Evolutionary conservation across 2,329 filamentous ascomycete genomes (phyloP).

Genomic region (Rutstroemia sp.): DNA sequence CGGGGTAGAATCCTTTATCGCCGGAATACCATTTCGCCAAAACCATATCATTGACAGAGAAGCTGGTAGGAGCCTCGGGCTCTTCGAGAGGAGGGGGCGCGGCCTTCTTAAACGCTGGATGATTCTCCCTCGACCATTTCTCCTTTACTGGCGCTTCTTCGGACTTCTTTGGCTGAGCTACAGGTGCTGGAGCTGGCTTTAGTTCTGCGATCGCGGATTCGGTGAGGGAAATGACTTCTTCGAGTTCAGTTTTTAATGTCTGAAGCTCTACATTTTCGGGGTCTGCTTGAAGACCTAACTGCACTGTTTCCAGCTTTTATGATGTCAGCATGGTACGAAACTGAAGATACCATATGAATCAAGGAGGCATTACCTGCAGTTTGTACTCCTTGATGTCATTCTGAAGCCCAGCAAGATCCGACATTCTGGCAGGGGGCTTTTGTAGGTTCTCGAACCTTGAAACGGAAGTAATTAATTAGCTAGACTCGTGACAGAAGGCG

Average conservation of each 20-base stretch:
- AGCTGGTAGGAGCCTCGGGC: constrained; percentile 46
- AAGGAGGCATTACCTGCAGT: constrained; percentile 39
- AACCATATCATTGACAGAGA: constrained; percentile 83
- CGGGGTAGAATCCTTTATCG: constrained; percentile 85
- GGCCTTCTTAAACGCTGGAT: constrained; percentile 65
- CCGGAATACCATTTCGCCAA: constrained; percentile 86
- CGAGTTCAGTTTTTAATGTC: constrained; percentile 71
- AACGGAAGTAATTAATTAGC: too few species aligned
- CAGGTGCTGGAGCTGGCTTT: constrained; percentile 35
- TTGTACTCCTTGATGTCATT: constrained; percentile 51
- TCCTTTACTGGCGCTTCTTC: constrained; percentile 50
- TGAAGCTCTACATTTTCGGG: constrained; percentile 73
- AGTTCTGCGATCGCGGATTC: constrained; percentile 77
- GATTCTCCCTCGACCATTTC: constrained; percentile 76
- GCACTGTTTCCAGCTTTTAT: constrained; percentile 66
- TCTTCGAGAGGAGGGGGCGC: constrained; percentile 42
- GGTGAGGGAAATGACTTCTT: constrained; percentile 71
- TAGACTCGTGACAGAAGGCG: too few species aligned
- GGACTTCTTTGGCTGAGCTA: constrained; percentile 32
- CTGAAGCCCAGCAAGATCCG: constrained; percentile 29
- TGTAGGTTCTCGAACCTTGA: background rate
- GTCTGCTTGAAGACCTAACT: constrained; percentile 69
- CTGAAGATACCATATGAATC: background rate
- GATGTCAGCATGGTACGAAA: constrained; percentile 11
- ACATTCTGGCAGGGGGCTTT: constrained; percentile 3